A percentile compares a stretch with the other conserved stretches of the same genome.
Evolutionary conservation across 2,329 filamentous ascomycete genomes (phyloP).

Genomic region (Bipolaris cookei): DNA sequence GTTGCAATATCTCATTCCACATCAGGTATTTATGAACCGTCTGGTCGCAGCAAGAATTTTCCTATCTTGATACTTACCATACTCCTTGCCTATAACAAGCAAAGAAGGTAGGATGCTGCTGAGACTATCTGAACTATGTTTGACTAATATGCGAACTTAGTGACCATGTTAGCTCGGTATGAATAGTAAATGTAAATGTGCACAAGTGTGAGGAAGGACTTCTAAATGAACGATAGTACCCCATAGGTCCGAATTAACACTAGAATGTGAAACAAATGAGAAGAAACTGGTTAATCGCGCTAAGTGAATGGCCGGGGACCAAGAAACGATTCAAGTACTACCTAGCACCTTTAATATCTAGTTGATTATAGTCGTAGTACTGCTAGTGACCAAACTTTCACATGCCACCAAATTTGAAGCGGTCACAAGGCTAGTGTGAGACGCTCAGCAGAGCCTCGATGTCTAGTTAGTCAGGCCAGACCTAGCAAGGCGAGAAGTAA

Average conservation of each 20-base stretch:
- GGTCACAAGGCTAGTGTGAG: not conserved
- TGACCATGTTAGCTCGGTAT: not conserved
- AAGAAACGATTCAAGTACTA: not conserved
- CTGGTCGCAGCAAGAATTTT: not conserved
- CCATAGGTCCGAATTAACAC: not conserved
- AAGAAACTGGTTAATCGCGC: not conserved
- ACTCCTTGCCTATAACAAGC: no score
- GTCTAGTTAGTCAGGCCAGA: not conserved
- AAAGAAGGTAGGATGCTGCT: no score
- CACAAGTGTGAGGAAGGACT: not conserved
- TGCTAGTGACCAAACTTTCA: not conserved
- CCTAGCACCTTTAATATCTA: not conserved
- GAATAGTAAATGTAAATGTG: not conserved
- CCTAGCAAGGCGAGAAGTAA: not conserved
- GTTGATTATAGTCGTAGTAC: not conserved
- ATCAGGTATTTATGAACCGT: not conserved
- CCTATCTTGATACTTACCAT: no score
- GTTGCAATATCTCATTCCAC: not conserved
- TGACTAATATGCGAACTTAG: no score
- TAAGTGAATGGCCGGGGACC: not conserved
- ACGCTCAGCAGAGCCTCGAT: conserved; percentile 1
- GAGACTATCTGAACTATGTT: no score
- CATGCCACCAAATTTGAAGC: not conserved
- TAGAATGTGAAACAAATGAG: not conserved
- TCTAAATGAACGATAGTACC: not conserved